phyloP scores from a whole-genome alignment of 495 filamentous ascomycete species.

The Glutinoglossum americanum region DNA sequence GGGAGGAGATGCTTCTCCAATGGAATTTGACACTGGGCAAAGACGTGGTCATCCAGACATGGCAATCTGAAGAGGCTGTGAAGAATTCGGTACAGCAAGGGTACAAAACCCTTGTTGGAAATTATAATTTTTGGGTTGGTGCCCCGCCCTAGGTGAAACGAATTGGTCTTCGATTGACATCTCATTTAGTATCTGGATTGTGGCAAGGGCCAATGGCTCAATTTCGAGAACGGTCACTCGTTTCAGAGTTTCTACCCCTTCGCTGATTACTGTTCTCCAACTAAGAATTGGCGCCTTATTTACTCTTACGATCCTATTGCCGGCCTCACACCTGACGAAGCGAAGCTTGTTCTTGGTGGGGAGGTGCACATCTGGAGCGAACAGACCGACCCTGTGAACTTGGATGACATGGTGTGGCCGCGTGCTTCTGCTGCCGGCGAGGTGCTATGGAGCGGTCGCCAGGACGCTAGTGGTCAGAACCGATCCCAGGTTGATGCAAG shows the following conservation, averaged over 20 bases:
- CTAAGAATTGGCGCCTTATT: conserved; percentile 55
- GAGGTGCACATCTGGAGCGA: conserved; percentile 64
- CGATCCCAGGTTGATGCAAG: conserved; percentile 40
- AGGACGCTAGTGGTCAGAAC: conserved; percentile 36
- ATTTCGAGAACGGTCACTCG: conserved; percentile 5
- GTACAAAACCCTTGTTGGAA: conserved; percentile 44
- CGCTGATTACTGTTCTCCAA: conserved; percentile 52
- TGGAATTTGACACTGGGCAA: conserved; percentile 49
- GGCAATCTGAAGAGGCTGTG: conserved; percentile 37
- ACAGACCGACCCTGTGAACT: conserved; percentile 44
- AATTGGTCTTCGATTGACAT: conserved; percentile 1
- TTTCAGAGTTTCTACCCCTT: conserved; percentile 34
- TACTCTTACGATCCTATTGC: conserved; percentile 53
- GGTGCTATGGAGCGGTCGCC: conserved; percentile 57
- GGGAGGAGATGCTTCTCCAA: conserved; percentile 61
- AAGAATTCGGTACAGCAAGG: conserved; percentile 32
- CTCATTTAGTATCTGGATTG: conserved; percentile 51
- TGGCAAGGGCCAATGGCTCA: conserved; percentile 55
- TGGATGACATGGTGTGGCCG: conserved; percentile 58
- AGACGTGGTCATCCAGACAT: conserved; percentile 50
- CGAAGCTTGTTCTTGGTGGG: conserved; percentile 49
- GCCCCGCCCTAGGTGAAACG: background rate
- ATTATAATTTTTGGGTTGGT: conserved; percentile 53
- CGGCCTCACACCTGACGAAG: conserved; percentile 31
- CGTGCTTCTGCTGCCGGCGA: conserved; percentile 46